These are phyloP conservation scores for Eragrostis curvula DNA, from an alignment of 176 grass and related monocot species.

Conservation along the genomic window DNA sequence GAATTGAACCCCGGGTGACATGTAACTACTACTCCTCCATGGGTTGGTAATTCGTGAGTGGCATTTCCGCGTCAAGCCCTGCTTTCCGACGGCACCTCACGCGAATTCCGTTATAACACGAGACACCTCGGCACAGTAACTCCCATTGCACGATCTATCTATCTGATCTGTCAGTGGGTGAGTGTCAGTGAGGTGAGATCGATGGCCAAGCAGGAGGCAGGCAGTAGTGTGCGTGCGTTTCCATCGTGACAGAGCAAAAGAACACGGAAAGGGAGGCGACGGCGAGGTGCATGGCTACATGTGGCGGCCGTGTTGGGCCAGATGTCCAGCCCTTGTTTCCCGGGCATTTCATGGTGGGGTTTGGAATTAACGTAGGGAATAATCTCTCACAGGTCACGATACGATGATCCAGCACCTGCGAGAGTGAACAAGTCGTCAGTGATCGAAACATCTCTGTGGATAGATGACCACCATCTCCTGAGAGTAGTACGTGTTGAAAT, in stretches of 20 bases:
- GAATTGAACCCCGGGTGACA: not conserved
- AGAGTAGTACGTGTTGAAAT: slow-evolving; percentile 19
- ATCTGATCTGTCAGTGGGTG: not conserved
- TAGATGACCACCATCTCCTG: not conserved
- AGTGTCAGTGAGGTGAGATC: not conserved
- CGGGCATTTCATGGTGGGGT: slow-evolving; percentile 18
- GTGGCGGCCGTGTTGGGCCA: slow-evolving; percentile 33
- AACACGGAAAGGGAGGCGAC: not conserved
- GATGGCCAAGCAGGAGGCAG: not conserved
- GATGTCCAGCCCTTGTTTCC: not conserved
- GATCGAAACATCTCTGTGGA: not conserved
- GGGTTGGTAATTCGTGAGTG: not conserved
- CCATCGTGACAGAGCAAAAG: slow-evolving; percentile 2
- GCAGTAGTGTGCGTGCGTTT: not conserved
- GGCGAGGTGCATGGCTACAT: slow-evolving; percentile 9
- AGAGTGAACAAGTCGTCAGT: not conserved
- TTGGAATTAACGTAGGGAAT: slow-evolving; percentile 32
- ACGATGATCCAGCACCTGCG: not conserved
- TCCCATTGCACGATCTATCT: no score
- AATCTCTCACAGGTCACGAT: not conserved
- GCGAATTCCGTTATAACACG: slow-evolving; percentile 50
- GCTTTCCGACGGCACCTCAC: slow-evolving; percentile 37
- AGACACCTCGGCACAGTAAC: slow-evolving; percentile 8
- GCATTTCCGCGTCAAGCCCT: slow-evolving; percentile 27
- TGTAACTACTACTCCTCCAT: not conserved